phyloP scores from a whole-genome alignment of 2,329 filamentous ascomycete species.

The Fusarium newnesense region DNA sequence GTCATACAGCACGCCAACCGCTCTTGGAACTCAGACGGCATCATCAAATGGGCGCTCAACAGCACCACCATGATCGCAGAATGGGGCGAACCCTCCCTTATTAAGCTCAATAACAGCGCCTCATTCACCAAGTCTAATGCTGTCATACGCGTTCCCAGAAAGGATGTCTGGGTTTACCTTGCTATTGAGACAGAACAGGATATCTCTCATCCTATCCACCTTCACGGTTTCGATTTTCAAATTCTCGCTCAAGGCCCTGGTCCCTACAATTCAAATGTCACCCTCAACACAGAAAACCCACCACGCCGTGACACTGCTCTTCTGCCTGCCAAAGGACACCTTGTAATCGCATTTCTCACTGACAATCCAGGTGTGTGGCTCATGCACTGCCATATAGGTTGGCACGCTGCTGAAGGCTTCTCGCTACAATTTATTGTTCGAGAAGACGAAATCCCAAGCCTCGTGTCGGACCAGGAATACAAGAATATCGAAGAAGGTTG shows the following conservation, averaged over 20 bases:
- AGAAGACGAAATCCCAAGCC: constrained; percentile 32
- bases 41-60: constrained; percentile 60
- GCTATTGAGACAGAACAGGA: constrained; percentile 41
- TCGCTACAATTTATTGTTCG: constrained; percentile 39
- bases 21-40: constrained; percentile 42
- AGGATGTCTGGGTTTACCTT: constrained; percentile 47
- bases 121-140: constrained; percentile 42
- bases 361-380: constrained; percentile 63
- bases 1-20: constrained; percentile 45
- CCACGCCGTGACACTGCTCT: constrained; percentile 64
- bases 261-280: constrained; percentile 34
- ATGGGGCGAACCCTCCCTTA: constrained; percentile 46
- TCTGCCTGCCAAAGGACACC: constrained; percentile 55
- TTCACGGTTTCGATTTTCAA: constrained; percentile 51
- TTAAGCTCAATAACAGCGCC: constrained; percentile 33
- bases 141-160: constrained; percentile 44
- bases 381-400: constrained; percentile 61
- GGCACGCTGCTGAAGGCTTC: constrained; percentile 41
- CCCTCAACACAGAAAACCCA: constrained; percentile 53
- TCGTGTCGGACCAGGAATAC: constrained; percentile 27
- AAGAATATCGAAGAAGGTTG: constrained; percentile 26
- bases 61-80: constrained; percentile 47
- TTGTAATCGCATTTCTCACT: constrained; percentile 60
- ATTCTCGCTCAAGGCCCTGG: constrained; percentile 44
- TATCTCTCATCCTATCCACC: constrained; percentile 50